These are phyloP conservation scores for Serendipita sp. DNA, from an alignment of 1,284 basidiomycete genomes.

Conservation along the genomic window DNA sequence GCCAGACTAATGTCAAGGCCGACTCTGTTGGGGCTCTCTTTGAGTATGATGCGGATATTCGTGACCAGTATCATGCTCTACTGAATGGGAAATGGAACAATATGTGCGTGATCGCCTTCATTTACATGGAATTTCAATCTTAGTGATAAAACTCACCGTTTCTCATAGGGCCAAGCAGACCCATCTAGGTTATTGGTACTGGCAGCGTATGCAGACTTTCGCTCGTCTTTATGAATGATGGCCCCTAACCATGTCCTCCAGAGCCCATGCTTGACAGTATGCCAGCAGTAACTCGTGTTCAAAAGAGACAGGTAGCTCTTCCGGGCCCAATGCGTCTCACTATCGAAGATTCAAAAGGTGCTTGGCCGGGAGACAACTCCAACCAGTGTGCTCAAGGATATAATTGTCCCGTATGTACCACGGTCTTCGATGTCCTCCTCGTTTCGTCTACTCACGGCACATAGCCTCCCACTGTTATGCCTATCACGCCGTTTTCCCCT, in stretches of 20 bases:
- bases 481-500: slow-evolving; percentile 41
- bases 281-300: slow-evolving; percentile 41
- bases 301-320: slow-evolving; percentile 40
- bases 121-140: background rate
- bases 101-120: background rate
- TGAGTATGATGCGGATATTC: slow-evolving; percentile 42
- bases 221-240: no score
- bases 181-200: background rate
- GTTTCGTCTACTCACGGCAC: background rate
- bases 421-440: background rate
- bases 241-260: background rate
- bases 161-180: background rate
- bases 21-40: slow-evolving; percentile 41
- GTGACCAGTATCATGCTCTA: slow-evolving; percentile 41
- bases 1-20: slow-evolving; percentile 44
- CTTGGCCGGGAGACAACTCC: no score
- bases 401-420: slow-evolving; percentile 27
- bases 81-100: slow-evolving; percentile 32
- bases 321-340: slow-evolving; percentile 46
- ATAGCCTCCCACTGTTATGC: slow-evolving; percentile 28
- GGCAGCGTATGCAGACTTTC: background rate
- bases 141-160: no score
- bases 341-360: slow-evolving; percentile 35
- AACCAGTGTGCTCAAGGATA: slow-evolving; percentile 38
- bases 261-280: slow-evolving; percentile 25